Evolutionary conservation across 2,329 filamentous ascomycete species (phyloP).

Genomic region (Aspergillus piperis): DNA sequence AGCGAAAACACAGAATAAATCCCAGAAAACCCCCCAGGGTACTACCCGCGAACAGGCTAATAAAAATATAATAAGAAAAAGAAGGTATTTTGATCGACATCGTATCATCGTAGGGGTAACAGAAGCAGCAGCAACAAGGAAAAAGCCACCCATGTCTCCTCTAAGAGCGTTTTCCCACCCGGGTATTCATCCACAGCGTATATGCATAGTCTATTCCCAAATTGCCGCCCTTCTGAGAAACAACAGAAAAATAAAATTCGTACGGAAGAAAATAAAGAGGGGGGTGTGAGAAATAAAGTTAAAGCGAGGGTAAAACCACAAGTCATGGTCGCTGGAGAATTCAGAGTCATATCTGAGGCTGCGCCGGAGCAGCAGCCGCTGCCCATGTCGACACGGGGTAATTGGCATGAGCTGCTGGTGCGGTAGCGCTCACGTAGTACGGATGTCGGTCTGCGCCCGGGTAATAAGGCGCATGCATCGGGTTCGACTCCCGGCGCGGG

Average conservation of each 20-base stretch:
- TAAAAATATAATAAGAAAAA: background rate
- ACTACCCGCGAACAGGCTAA: conserved; percentile 6
- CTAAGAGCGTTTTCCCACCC: conserved; percentile 24
- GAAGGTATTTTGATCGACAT: conserved; percentile 20
- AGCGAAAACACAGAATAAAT: conserved; percentile 15
- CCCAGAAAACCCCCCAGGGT: conserved; percentile 10
- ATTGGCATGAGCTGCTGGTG: conserved; percentile 32
- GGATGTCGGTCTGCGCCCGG: conserved; percentile 32
- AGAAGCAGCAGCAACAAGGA: conserved; percentile 21
- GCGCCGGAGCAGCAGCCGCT: conserved; percentile 39
- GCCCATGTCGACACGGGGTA: conserved; percentile 42
- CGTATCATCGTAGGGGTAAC: conserved; percentile 25
- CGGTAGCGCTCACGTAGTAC: conserved; percentile 35
- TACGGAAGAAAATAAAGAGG: conserved; percentile 12
- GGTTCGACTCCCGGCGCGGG: conserved; percentile 40
- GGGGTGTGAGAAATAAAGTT: conserved; percentile 13
- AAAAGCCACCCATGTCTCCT: conserved; percentile 25
- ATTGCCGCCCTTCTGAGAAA: conserved; percentile 24
- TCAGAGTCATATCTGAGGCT: conserved; percentile 39
- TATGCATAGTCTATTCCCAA: conserved; percentile 28
- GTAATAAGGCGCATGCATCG: conserved; percentile 39
- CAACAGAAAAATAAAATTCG: conserved; percentile 14
- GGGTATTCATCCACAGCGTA: conserved; percentile 23
- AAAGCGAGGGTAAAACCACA: conserved; percentile 15
- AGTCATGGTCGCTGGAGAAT: conserved; percentile 4